These are phyloP conservation scores for Helminthosporium solani DNA, from an alignment of 2,329 filamentous ascomycete genomes.

Conservation along the genomic window DNA sequence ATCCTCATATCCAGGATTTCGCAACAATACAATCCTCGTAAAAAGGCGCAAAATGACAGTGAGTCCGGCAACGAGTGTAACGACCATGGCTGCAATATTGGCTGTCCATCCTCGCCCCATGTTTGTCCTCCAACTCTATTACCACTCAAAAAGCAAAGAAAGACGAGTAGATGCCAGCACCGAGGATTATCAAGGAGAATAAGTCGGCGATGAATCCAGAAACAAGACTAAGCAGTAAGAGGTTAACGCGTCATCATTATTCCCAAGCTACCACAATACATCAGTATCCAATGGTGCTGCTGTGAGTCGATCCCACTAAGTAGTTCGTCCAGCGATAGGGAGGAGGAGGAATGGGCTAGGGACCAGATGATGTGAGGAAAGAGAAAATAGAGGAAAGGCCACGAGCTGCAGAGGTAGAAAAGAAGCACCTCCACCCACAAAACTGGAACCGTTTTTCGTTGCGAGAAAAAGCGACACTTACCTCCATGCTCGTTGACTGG, in stretches of 20 bases:
- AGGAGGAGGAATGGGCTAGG: slow-evolving; percentile 4
- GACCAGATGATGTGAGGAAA: too few species aligned
- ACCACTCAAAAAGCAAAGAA: background rate
- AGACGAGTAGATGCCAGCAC: slow-evolving; percentile 11
- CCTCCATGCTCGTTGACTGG: slow-evolving; percentile 14
- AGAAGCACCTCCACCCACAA: slow-evolving; percentile 2
- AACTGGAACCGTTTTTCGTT: slow-evolving; percentile 3
- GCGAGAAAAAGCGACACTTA: slow-evolving; percentile 13
- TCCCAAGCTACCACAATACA: slow-evolving; percentile 6
- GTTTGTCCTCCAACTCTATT: background rate
- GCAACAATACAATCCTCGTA: slow-evolving; percentile 27
- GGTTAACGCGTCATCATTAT: slow-evolving; percentile 6
- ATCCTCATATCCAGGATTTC: slow-evolving; percentile 32
- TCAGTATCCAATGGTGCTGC: background rate
- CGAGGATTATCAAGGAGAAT: too few species aligned
- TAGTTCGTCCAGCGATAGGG: slow-evolving; percentile 1
- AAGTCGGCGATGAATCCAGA: background rate
- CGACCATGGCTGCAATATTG: slow-evolving; percentile 32
- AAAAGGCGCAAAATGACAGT: slow-evolving; percentile 35
- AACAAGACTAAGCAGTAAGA: slow-evolving; percentile 7
- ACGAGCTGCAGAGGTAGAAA: background rate
- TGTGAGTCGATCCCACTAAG: slow-evolving; percentile 3
- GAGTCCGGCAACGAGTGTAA: slow-evolving; percentile 33
- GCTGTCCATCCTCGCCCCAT: slow-evolving; percentile 16
- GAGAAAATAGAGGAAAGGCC: slow-evolving; percentile 7